Evolutionary conservation across 2,329 filamentous ascomycete genomes (phyloP), one percentile per base, ranked within the genome.

Genomic region (Chaetomium sp.): DNA sequence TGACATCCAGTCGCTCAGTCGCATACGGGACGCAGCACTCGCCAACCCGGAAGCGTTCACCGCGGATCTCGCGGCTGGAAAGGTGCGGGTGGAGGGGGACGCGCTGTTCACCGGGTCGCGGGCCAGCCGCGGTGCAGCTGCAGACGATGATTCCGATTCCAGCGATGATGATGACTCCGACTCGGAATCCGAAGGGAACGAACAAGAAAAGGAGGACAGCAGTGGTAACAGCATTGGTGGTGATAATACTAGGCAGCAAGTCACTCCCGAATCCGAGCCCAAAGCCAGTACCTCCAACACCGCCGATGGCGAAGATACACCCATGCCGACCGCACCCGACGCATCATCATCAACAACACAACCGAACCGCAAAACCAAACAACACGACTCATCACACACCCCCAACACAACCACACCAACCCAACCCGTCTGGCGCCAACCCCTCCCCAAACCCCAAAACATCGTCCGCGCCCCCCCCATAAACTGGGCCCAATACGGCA

Each of bases 401-500:
- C 1, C 27, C 8, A 10, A 1, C 43, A 35, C 37, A 38, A 7
- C 27, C 27, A 19, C 27, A 37, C 10, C 47, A 36, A n/a, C 27
- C 7, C 47, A 36, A 37, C 51, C 68, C 36, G 61, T 73, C 2
- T 91, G 91, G 74, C 75, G 81, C 2, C 74, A 73, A 14, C 80
- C 19, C 19, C 19, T 96, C 11, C 91, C 91, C 0, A 80, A 79
- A 11, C 84, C 88, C 6, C 92, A 96, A 70, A 88, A 88, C 63
- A 76, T 97, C 0, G 86, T 95, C 33, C 85, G 91, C 42, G 90
- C 86, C 73, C 92, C 92, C 7, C 87, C 89, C 7, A 86, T 97
- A 66, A 96, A 96, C 74, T 97, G 92, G 92, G 83, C 85, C 10
- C 91, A 96, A 68, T 97, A 97, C 70, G 89, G 89, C 64, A 79